phyloP scores from a whole-genome alignment of 148 eudicot species.

The Cornus controversa region DNA sequence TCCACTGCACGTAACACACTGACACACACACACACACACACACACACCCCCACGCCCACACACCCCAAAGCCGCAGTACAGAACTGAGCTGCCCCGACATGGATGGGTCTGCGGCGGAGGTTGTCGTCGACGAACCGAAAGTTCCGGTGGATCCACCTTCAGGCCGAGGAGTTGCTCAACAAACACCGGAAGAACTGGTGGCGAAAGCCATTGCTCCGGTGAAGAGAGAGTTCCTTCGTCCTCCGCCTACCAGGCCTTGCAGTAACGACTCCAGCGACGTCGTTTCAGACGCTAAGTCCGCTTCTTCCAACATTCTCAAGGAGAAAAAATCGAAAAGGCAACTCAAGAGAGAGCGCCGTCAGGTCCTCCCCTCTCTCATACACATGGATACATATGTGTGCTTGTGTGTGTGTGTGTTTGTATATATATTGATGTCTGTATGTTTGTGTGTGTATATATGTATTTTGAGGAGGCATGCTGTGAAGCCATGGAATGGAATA shows the following conservation, averaged over 20 bases:
- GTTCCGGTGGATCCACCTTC: neutral
- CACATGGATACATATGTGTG: too few relatives aligned
- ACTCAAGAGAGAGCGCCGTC: slow-evolving; percentile 74
- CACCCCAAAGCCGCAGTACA: neutral
- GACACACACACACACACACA: too few relatives aligned
- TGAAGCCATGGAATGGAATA: neutral
- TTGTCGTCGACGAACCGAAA: slow-evolving; percentile 7
- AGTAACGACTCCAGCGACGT: slow-evolving; percentile 20
- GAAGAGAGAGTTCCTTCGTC: slow-evolving; percentile 64
- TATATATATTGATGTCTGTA: too few relatives aligned
- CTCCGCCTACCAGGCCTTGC: slow-evolving; percentile 45
- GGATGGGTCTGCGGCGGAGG: slow-evolving; percentile 13
- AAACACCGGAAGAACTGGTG: slow-evolving; percentile 57
- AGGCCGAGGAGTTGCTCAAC: neutral
- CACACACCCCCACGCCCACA: too few relatives aligned
- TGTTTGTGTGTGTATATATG: too few relatives aligned
- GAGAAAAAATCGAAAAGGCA: slow-evolving; percentile 96
- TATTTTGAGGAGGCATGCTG: neutral
- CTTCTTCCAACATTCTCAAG: slow-evolving; percentile 40
- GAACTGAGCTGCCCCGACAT: neutral
- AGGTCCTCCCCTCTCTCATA: slow-evolving; percentile 33
- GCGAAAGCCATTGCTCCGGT: slow-evolving; percentile 88
- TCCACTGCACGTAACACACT: too few relatives aligned
- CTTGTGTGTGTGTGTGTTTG: too few relatives aligned
- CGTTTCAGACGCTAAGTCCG: slow-evolving; percentile 18